phyloP scores from a whole-genome alignment of 345 rosid species.

The Combretum micranthum region DNA sequence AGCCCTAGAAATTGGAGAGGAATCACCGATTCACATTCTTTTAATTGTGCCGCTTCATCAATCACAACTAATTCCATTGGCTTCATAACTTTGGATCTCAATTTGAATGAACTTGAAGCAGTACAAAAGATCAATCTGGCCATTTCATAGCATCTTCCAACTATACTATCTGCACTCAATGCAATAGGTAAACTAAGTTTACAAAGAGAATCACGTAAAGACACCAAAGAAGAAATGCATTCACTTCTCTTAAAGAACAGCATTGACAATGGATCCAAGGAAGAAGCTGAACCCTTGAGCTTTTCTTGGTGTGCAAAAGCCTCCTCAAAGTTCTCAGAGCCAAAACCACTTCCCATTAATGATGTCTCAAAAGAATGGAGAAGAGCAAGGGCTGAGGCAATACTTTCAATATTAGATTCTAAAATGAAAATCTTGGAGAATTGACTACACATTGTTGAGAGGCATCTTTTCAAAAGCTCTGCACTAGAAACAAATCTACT shows the following conservation, averaged over 20 bases:
- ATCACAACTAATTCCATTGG: conserved; percentile 6
- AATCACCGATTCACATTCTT: conserved; percentile 11
- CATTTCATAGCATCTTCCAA: not conserved
- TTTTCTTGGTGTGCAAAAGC: conserved; percentile 20
- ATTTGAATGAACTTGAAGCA: conserved; percentile 4
- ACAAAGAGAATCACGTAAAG: conserved; percentile 4
- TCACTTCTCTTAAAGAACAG: not conserved
- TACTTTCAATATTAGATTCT: conserved; percentile 10
- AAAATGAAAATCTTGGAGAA: conserved; percentile 14
- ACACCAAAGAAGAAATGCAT: not conserved
- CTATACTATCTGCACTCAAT: not conserved
- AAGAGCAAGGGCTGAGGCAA: conserved; percentile 10
- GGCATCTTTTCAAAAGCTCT: conserved; percentile 15
- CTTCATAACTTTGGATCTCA: not conserved
- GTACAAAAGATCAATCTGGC: conserved; percentile 10
- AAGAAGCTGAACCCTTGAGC: too few species aligned
- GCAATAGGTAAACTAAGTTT: not conserved
- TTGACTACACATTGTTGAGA: conserved; percentile 22
- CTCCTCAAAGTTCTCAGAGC: conserved; percentile 17
- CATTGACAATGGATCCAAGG: not conserved
- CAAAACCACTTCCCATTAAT: conserved; percentile 10
- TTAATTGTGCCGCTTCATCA: conserved; percentile 13
- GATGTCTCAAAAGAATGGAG: conserved; percentile 18
- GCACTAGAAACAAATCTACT: conserved; percentile 3
- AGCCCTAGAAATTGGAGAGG: conserved; percentile 6